phyloP scores from a whole-genome alignment of 495 filamentous ascomycete genomes.

The Neurospora tetrasperma region DNA sequence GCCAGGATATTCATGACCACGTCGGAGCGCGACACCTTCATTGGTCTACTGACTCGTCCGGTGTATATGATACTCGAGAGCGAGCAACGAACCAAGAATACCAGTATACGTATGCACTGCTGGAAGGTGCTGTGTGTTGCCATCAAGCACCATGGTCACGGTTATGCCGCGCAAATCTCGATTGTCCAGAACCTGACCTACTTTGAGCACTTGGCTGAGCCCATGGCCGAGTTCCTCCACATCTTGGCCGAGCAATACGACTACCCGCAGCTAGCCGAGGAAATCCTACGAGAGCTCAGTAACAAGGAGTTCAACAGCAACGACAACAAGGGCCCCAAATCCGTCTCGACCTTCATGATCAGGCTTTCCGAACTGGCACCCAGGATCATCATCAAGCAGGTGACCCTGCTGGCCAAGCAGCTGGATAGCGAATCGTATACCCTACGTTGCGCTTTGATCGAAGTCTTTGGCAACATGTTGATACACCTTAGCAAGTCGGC shows the following conservation, averaged over 20 bases:
- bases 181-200: conserved; percentile 97
- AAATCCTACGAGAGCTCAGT: conserved; percentile 85
- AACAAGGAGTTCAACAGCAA: conserved; percentile 98
- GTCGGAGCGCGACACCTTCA: conserved; percentile 91
- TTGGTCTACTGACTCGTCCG: conserved; percentile 84
- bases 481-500: conserved; percentile 82
- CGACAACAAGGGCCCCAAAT: conserved; percentile 90
- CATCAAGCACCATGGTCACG: conserved; percentile 96
- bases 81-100: conserved; percentile 86
- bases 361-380: conserved; percentile 95
- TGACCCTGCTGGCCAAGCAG: conserved; percentile 85
- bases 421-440: conserved; percentile 97
- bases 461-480: conserved; percentile 97
- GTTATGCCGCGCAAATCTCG: conserved; percentile 91
- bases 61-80: conserved; percentile 90
- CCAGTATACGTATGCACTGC: conserved; percentile 84
- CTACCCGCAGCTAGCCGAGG: conserved; percentile 89
- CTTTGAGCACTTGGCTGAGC: conserved; percentile 94
- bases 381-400: conserved; percentile 90
- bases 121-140: conserved; percentile 96
- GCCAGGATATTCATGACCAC: conserved; percentile 89
- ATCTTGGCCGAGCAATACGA: conserved; percentile 97
- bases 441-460: conserved; percentile 83
- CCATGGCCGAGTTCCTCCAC: conserved; percentile 97
- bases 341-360: conserved; percentile 90